These are phyloP conservation scores for Candida maris DNA, from an alignment of 805 yeast species.

Conservation along the genomic window DNA sequence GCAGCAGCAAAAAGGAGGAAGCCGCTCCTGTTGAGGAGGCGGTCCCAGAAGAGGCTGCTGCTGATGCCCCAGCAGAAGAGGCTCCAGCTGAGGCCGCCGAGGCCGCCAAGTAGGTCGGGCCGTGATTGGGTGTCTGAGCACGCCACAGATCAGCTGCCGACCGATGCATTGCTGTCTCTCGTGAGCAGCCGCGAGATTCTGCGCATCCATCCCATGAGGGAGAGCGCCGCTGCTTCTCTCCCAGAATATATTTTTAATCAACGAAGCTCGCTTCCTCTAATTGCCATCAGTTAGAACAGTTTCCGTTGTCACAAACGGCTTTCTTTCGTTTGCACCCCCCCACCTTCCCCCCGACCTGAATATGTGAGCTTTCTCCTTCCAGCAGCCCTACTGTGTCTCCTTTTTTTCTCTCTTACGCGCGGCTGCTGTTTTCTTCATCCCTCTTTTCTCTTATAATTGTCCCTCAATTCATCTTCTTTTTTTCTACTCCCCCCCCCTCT, in stretches of 20 bases:
- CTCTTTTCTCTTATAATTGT: slow-evolving; percentile 5
- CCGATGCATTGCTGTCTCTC: too few relatives aligned
- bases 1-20: slow-evolving; percentile 15
- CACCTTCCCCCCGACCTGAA: too few relatives aligned
- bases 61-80: slow-evolving; percentile 13
- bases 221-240: too few relatives aligned
- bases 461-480: slow-evolving; percentile 10
- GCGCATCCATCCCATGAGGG: too few relatives aligned
- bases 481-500: slow-evolving; percentile 8
- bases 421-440: slow-evolving; percentile 3
- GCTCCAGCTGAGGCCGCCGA: slow-evolving; percentile 20
- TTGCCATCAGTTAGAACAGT: slow-evolving; percentile 14
- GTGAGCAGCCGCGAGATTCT: too few relatives aligned
- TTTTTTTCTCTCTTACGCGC: slow-evolving; percentile 6
- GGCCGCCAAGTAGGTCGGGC: slow-evolving; percentile 7
- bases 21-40: slow-evolving; percentile 13
- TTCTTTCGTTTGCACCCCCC: slow-evolving; percentile 1
- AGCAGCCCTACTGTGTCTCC: too few relatives aligned
- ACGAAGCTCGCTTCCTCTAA: slow-evolving; percentile 4
- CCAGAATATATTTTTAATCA: too few relatives aligned
- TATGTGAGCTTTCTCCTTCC: slow-evolving; percentile 1
- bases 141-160: too few relatives aligned
- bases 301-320: neutral
- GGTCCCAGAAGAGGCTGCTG: slow-evolving; percentile 12
- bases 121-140: too few relatives aligned